Evolutionary conservation across 2,329 filamentous ascomycete genomes (phyloP).

Genomic region (Cordyceps fumosorosea): DNA sequence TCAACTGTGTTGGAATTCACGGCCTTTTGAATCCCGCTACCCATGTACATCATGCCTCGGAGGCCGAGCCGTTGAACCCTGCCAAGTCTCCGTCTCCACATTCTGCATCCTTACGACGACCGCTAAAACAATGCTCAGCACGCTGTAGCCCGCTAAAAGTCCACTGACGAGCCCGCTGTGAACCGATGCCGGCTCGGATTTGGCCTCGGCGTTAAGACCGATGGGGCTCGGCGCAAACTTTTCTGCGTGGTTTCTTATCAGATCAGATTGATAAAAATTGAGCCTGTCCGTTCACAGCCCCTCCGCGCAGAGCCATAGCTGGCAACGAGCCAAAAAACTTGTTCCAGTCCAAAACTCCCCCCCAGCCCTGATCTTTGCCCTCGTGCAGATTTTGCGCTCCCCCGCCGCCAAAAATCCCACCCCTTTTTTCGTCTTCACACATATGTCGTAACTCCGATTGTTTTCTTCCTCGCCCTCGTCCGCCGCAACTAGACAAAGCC

Average conservation of each 20-base stretch:
- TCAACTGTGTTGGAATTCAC: background rate
- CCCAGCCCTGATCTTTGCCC: slow-evolving; percentile 5
- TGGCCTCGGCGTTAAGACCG: slow-evolving; percentile 13
- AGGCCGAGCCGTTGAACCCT: slow-evolving; percentile 5
- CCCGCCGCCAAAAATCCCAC: background rate
- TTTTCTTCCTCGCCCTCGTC: slow-evolving; percentile 2
- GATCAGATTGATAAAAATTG: slow-evolving; percentile 36
- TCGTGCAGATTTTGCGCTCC: background rate
- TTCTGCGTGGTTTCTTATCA: slow-evolving; percentile 26
- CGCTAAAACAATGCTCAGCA: background rate
- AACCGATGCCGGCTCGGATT: slow-evolving; percentile 13
- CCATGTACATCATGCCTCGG: background rate
- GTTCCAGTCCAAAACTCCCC: background rate
- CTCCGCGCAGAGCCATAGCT: slow-evolving; percentile 16
- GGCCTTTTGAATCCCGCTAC: background rate
- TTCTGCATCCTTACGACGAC: background rate
- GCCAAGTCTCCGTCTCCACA: background rate
- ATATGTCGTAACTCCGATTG: slow-evolving; percentile 31
- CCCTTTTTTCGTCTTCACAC: background rate
- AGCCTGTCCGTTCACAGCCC: slow-evolving; percentile 19
- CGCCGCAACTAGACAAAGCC: slow-evolving; percentile 10
- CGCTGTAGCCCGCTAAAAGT: background rate
- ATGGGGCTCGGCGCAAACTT: slow-evolving; percentile 19
- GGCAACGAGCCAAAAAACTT: background rate
- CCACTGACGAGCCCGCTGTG: background rate